These are phyloP conservation scores for Xylaria sp. DNA, from an alignment of 2,329 filamentous ascomycete genomes.

Conservation along the genomic window DNA sequence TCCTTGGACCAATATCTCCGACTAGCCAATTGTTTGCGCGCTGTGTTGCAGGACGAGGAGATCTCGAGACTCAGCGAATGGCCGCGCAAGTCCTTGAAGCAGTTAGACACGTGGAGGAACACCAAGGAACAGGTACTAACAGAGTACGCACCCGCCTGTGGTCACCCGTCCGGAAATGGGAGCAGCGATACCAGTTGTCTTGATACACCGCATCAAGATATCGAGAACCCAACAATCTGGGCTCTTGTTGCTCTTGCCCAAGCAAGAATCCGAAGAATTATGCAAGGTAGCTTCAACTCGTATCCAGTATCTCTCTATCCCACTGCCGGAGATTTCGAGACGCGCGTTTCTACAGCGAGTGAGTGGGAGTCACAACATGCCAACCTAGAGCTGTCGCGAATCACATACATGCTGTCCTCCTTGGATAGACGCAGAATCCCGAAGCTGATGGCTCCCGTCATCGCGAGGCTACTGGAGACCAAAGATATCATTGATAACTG, in stretches of 20 bases:
- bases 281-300: constrained; percentile 19
- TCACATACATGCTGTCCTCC: constrained; percentile 21
- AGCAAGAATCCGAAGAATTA: constrained; percentile 21
- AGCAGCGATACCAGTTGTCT: not conserved
- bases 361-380: constrained; percentile 3
- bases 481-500: constrained; percentile 23
- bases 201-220: constrained; percentile 15
- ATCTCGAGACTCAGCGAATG: constrained; percentile 1
- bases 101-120: not conserved
- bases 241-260: constrained; percentile 21
- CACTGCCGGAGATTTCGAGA: constrained; percentile 18
- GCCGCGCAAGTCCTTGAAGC: constrained; percentile 5
- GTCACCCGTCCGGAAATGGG: constrained; percentile 7
- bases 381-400: constrained; percentile 21
- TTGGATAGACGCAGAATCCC: constrained; percentile 20
- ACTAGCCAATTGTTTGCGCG: constrained; percentile 26
- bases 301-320: constrained; percentile 24
- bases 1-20: constrained; percentile 25
- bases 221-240: constrained; percentile 21
- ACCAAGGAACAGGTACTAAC: not conserved
- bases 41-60: constrained; percentile 20
- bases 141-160: constrained; percentile 9
- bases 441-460: constrained; percentile 21
- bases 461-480: constrained; percentile 11
- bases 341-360: not conserved